Evolutionary conservation across 1,284 basidiomycete species (phyloP).

Genomic region (Austroboletus novae-zelandiae): DNA sequence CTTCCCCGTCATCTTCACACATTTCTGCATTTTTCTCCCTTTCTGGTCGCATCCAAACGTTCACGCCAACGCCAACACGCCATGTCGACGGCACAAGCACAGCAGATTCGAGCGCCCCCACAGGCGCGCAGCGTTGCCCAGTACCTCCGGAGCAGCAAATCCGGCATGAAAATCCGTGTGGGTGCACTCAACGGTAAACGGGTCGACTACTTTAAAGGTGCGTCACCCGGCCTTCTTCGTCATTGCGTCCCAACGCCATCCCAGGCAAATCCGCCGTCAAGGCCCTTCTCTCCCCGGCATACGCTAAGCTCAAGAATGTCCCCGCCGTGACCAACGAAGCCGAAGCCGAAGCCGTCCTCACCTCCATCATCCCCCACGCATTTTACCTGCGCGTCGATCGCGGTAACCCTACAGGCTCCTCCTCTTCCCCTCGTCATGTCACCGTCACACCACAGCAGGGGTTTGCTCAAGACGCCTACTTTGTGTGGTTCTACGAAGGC

Average conservation of each 20-base stretch:
- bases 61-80: background rate
- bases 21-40: background rate
- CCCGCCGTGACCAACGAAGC: conserved; percentile 76
- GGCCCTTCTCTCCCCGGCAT: conserved; percentile 87
- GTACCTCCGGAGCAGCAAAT: conserved; percentile 81
- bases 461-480: conserved; percentile 80
- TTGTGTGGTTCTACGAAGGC: conserved; percentile 97
- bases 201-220: conserved; percentile 96
- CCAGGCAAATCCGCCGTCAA: conserved; percentile 91
- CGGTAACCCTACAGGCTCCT: conserved; percentile 64
- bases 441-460: conserved; percentile 82
- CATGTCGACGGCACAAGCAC: conserved; percentile 22
- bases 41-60: background rate
- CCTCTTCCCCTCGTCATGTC: conserved; percentile 76
- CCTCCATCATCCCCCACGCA: conserved; percentile 76
- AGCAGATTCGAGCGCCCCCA: conserved; percentile 72
- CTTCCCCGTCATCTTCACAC: background rate
- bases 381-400: conserved; percentile 91
- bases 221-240: background rate
- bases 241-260: background rate
- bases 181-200: conserved; percentile 94
- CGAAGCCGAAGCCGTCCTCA: conserved; percentile 73
- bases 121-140: conserved; percentile 79
- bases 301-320: conserved; percentile 84
- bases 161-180: conserved; percentile 86